phyloP scores from a whole-genome alignment of 768 basidiomycete species.

The Serendipita sp. region DNA sequence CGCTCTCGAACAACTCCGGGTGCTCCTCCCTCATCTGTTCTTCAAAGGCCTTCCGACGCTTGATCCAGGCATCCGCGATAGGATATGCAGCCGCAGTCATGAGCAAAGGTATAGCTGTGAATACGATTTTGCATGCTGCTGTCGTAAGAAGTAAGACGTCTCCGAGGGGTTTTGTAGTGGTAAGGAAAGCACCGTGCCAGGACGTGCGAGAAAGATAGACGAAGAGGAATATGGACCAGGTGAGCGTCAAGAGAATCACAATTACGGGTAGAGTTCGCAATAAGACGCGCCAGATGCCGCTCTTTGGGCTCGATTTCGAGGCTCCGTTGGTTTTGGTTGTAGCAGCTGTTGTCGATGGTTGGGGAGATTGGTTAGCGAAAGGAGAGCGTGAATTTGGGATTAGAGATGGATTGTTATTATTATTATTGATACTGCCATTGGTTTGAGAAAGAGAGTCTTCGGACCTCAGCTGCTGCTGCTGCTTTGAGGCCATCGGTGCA shows the following conservation, averaged over 20 bases:
- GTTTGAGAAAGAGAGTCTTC: too few relatives aligned
- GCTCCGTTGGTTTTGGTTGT: neutral
- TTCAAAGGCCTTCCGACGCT: neutral
- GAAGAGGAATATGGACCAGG: conserved; percentile 1
- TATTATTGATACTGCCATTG: too few relatives aligned
- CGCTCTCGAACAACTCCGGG: neutral
- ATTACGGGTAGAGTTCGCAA: neutral
- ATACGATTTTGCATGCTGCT: neutral
- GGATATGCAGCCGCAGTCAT: conserved; percentile 4
- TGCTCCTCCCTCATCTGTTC: neutral
- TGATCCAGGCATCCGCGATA: conserved; percentile 1
- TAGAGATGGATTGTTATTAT: too few relatives aligned
- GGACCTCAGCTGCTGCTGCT: too few relatives aligned
- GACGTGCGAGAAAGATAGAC: neutral
- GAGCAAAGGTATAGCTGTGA: neutral
- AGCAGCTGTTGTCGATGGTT: neutral
- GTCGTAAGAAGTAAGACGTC: neutral
- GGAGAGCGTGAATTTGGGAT: too few relatives aligned
- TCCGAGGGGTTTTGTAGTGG: neutral
- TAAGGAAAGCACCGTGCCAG: neutral
- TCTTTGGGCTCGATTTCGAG: neutral
- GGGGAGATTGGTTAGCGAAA: neutral
- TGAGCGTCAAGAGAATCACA: neutral
- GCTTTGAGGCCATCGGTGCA: too few relatives aligned
- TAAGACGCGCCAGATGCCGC: neutral